Evolutionary conservation across 768 basidiomycete genomes (phyloP), one percentile per base, ranked within the genome.

Genomic region (Neoboletus brunneissimus): DNA sequence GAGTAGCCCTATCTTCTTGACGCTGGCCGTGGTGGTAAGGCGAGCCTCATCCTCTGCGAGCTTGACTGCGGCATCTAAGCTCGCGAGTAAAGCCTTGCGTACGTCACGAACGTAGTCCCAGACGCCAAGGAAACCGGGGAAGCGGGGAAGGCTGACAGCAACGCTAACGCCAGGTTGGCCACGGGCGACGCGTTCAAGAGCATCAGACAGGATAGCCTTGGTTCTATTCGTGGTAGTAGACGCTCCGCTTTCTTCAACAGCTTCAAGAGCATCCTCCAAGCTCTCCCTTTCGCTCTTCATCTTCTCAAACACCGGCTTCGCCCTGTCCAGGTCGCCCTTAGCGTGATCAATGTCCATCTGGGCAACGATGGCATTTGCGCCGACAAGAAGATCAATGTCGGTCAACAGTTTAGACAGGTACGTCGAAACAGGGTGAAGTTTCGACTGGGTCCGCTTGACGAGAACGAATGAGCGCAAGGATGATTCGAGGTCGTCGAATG

Each of bases 361-460:
- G 2, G 97, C 94, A n/a, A 93, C 85, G 57, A 94, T 84, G 31
- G 86, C 82, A 67, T 99, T 99, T 58, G 93, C 83, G 12, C 85
- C 78, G 4, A 89, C 89, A 55, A 99, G 85, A 25, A 97, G 76
- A 60, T 94, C 91, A 48, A 99, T 79, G 69, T 99, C 96, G 48
- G 85, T 78, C 57, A 99, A 82, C n/a, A 98, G 80, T 67, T 96
- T 87, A 62, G 81, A 81, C 49, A 99, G 82, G 74, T 96, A 99
- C 15, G 93, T 96, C 57, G 89, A 85, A 13, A 87, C 94, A 16
- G 97, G 97, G 23, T 90, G 86, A 43, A 99, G 87, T 76, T 98
- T 99, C 45, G 94, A 96, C 74, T 92, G 93, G n/a, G 89, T 82
- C 27, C 97, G 88, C 77, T 98, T 98, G 74, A 88, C 85, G 59